Evolutionary conservation across 2,329 filamentous ascomycete species (phyloP).

Genomic region (Fusarium scirpi): DNA sequence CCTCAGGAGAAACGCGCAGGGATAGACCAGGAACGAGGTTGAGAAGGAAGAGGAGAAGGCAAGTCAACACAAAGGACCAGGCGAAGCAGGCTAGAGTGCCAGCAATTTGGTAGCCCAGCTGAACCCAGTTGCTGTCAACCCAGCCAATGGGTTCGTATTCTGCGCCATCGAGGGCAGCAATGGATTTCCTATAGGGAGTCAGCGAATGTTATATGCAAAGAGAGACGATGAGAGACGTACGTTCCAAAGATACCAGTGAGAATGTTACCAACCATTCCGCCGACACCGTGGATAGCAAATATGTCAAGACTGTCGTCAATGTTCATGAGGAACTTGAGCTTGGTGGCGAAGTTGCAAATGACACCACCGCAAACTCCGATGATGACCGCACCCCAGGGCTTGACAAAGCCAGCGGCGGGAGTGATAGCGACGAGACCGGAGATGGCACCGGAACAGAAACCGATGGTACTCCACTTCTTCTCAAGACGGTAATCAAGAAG

Average conservation of each 20-base stretch:
- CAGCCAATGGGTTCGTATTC: constrained; percentile 71
- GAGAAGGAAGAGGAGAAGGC: constrained; percentile 76
- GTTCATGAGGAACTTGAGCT: constrained; percentile 79
- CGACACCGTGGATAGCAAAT: constrained; percentile 89
- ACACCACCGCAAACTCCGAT: constrained; percentile 71
- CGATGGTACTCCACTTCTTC: constrained; percentile 92
- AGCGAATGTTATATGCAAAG: constrained; percentile 16
- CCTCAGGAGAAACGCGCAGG: constrained; percentile 73
- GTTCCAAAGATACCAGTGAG: constrained; percentile 83
- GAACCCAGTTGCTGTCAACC: constrained; percentile 77
- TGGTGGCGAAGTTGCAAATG: constrained; percentile 86
- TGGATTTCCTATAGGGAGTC: constrained; percentile 66
- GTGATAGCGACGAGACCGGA: constrained; percentile 90
- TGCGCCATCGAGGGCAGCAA: constrained; percentile 78
- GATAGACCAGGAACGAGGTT: constrained; percentile 78
- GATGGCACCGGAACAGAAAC: constrained; percentile 91
- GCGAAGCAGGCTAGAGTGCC: constrained; percentile 73
- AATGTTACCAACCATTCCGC: constrained; percentile 83
- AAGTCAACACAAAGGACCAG: constrained; percentile 76
- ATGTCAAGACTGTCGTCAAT: constrained; percentile 92
- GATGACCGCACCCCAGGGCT: constrained; percentile 70
- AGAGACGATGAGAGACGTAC: constrained; percentile 55
- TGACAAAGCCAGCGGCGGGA: constrained; percentile 84
- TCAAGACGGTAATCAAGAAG: constrained; percentile 91
- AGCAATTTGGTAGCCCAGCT: constrained; percentile 78